These are phyloP conservation scores for Stropharia rugosoannulata DNA, from an alignment of 768 basidiomycete species.

Conservation along the genomic window DNA sequence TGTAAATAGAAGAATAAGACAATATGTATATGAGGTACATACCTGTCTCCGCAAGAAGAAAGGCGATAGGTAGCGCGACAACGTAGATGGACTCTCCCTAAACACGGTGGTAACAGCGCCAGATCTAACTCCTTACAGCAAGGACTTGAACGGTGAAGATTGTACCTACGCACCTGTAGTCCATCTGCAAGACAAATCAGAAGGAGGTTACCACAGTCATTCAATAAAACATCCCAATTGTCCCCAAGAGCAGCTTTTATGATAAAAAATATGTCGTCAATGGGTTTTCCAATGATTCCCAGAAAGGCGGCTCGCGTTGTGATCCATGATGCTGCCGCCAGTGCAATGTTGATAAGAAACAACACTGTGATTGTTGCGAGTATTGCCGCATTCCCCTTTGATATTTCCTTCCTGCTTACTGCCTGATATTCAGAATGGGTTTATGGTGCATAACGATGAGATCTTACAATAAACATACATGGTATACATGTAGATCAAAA, in stretches of 20 bases:
- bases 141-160: not conserved
- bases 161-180: not conserved
- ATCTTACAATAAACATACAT: not conserved
- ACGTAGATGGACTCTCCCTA: not conserved
- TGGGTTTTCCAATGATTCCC: not conserved
- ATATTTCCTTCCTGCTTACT: not conserved
- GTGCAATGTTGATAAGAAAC: not conserved
- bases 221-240: not conserved
- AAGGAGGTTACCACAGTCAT: not conserved
- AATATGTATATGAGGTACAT: not conserved
- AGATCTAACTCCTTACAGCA: not conserved
- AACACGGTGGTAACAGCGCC: not conserved
- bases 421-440: not conserved
- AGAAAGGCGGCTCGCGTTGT: not conserved
- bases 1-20: too few relatives aligned
- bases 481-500: not conserved
- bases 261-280: not conserved
- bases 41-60: not conserved
- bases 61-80: not conserved
- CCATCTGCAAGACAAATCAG: not conserved
- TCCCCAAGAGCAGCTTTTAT: not conserved
- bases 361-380: not conserved
- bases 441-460: not conserved
- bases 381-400: not conserved
- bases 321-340: not conserved